Base-by-base conservation (phyloP, 2,329 filamentous ascomycete species). In the Camillea tinctor region DNA sequence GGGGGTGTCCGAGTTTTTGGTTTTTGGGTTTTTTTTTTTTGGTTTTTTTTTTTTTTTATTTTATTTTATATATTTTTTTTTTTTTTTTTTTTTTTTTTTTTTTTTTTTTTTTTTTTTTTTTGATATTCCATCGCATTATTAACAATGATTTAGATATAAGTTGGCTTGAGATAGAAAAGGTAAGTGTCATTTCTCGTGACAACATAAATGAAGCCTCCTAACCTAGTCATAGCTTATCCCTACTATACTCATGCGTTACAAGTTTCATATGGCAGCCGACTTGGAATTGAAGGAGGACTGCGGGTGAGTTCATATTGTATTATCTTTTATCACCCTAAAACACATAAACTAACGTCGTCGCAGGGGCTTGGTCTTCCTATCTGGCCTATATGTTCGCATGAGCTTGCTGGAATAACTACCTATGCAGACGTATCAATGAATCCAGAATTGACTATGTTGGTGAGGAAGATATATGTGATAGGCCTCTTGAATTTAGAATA, bases 151-250 rank as follows among this genome's bases (percentile, higher is more conserved):
- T 13, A 64, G 61, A 62, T 52, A 64, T 64, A n/a, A 62, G 59
- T 49, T 64, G 60, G 62, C 30, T 64, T 17, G 62, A 62, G 20
- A 59, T 62, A 6, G 60, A 64, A 36, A 62, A 58, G 23, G 36
- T 40, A 13, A 40, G 9, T 13, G 11, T 13, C 36, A 17, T 40
- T 13, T 40, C 15, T 30, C 26, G 6, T 40, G 9, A 13, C 36
- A 13, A n/a, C n/a, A n/a, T n/a, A n/a, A n/a, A n/a, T n/a, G 36
- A 40, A 40, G 4, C 9, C 15, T 40, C 4, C 36, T 40, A 13
- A 40, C 36, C 11, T 40, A 13, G 36, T 13, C 11, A 13, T 40
- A 40, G 36, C 40, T 64, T 6, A 52, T 64, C 2, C 4, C 60
- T 2, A 64, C 60, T 11, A 52, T 64, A 19, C 54, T 64, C 9